Percentiles rank a stretch among this genome's conserved stretches.
Conservation (phyloP, 129 eudicot genomes). For the Pseudognaphalium luteoalbum region DNA sequence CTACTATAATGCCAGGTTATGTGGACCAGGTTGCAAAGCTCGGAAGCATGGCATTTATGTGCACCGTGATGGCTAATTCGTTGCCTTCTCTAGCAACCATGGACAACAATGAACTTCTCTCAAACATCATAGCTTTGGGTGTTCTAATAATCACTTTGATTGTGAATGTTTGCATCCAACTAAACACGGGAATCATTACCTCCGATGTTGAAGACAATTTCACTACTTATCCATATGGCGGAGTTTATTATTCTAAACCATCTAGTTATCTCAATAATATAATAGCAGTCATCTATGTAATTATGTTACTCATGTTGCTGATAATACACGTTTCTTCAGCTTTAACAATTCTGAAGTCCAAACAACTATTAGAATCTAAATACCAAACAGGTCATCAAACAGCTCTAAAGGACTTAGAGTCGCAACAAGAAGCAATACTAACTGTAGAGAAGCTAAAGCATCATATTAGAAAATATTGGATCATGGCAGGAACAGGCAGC, state of each 20-base stretch:
- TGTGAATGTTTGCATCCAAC: constrained; percentile 33
- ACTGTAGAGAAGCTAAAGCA: constrained; percentile 17
- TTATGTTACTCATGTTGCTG: constrained; percentile 19
- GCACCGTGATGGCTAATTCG: constrained; percentile 31
- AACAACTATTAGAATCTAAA: constrained; percentile 11
- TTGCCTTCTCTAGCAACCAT: constrained; percentile 39
- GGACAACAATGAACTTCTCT: constrained; percentile 22
- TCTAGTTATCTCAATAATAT: too few relatives aligned
- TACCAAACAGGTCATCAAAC: neutral
- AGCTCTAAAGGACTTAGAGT: neutral
- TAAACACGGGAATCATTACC: neutral
- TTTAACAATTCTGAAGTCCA: constrained; percentile 11
- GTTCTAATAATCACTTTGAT: constrained; percentile 34
- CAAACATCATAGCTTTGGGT: constrained; percentile 33
- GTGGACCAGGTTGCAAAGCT: constrained; percentile 34
- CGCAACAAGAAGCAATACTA: neutral
- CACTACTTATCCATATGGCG: too few relatives aligned
- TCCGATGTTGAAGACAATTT: neutral
- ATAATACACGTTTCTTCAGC: constrained; percentile 14
- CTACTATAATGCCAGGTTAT: constrained; percentile 24
- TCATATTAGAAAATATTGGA: constrained; percentile 23
- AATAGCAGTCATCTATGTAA: neutral
- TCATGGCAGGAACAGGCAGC: constrained; percentile 36
- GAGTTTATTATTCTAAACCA: too few relatives aligned
- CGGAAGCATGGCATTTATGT: constrained; percentile 28